Base-by-base conservation (phyloP, 2,329 filamentous ascomycete genomes). In the Penicillium decumbens region DNA sequence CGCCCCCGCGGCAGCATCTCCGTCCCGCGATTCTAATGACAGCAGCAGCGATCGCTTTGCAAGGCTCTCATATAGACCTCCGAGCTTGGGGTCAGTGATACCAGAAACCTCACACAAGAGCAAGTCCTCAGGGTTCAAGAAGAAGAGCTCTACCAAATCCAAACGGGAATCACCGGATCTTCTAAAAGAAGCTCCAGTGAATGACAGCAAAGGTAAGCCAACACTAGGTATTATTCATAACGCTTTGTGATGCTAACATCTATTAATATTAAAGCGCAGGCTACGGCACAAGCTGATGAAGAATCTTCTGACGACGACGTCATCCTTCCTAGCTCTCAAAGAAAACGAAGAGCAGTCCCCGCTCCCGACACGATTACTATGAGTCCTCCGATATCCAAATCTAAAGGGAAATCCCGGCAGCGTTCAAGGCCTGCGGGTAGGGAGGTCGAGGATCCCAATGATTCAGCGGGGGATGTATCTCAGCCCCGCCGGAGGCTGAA, bases 51-150 rank as follows among this genome's bases (percentile, higher is more conserved):
- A 65, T 37, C 63, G 64, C 41, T 57, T 65, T 24, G 65, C 69
- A 13, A 67, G 54, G 13, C 57, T 73, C 8, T 63, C 63, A 28
- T 73, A 69, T 48, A 51, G 51, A 5, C 63, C 67, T 51, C 63
- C 66, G 9, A 65, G 59, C 7, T 51, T 52, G 43, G 51, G 61
- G 0, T 43, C 48, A 25, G 40, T 59, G 1, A 49, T 54, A 28
- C 13, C 49, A 8, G 25, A 43, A 18, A 50, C 44, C 4, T 28
- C 53, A n/a, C 41, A 25, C 27, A 49, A 46, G 20, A 42, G 24
- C 18, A 42, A 49, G n/a, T 20, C 41, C 5, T 37, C 10, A 24
- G 29, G 44, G 44, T 8, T 15, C 28, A 8, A 35, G 18, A 37
- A 41, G 5, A 41, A 51, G 15, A 48, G 28, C 23, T 35, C 43